Evolutionary conservation across 495 filamentous ascomycete genomes (phyloP).

Genomic region (Bathelium albidoporum): DNA sequence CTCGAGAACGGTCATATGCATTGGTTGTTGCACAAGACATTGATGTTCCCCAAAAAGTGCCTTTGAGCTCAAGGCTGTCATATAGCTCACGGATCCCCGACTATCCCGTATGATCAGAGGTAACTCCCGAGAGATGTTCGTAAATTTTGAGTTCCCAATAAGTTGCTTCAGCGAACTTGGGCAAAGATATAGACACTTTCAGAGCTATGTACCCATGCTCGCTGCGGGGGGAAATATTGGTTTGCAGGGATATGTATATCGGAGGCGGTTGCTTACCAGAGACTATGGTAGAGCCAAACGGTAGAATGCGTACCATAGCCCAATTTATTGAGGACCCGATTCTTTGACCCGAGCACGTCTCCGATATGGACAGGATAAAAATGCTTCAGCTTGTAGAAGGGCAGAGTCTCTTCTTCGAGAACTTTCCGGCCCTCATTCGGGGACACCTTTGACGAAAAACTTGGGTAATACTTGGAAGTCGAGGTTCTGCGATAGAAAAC

Average conservation of each 20-base stretch:
- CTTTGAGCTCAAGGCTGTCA: neutral
- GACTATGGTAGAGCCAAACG: constrained; percentile 26
- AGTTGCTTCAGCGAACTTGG: neutral
- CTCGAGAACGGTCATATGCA: constrained; percentile 20
- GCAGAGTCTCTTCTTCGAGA: constrained; percentile 39
- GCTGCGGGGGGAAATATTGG: no score
- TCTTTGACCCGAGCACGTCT: constrained; percentile 37
- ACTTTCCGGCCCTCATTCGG: no score
- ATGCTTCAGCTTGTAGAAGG: constrained; percentile 31
- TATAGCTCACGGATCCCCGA: neutral
- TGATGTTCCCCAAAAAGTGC: constrained; percentile 14
- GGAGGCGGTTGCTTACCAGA: neutral
- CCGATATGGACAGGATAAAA: constrained; percentile 44
- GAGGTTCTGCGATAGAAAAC: no score
- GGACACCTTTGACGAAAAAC: no score
- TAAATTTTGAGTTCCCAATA: neutral
- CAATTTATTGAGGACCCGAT: constrained; percentile 43
- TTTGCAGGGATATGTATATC: constrained; percentile 4
- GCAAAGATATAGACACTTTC: neutral
- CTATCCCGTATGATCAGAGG: neutral
- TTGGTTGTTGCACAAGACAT: constrained; percentile 18
- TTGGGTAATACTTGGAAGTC: no score
- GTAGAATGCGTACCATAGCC: constrained; percentile 46
- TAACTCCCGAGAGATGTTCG: neutral
- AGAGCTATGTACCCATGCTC: neutral